A percentile compares a stretch with the other conserved stretches of the same genome.
phyloP scores from a whole-genome alignment of 257 asterid species.

The Solanum pinnatisectum region DNA sequence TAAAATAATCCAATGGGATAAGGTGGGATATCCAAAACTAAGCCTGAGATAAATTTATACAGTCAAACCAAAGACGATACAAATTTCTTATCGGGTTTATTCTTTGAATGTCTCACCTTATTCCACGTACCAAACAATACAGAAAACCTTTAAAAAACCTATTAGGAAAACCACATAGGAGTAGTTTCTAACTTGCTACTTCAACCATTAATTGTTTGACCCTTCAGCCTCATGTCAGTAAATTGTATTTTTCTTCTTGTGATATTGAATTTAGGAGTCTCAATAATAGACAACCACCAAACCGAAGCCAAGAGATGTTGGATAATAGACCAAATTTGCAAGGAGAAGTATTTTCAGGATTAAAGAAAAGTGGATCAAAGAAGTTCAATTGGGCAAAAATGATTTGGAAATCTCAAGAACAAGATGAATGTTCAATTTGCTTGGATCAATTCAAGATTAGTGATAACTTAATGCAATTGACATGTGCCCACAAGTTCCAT shows the following conservation, averaged over 20 bases:
- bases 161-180: too few species aligned
- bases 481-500: slow-evolving; percentile 67
- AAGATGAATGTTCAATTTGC: slow-evolving; percentile 70
- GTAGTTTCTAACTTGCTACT: background rate
- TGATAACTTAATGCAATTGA: slow-evolving; percentile 45
- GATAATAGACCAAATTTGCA: background rate
- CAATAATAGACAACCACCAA: background rate
- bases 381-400: slow-evolving; percentile 44
- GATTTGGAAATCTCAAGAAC: slow-evolving; percentile 49
- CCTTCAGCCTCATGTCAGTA: background rate
- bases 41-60: too few species aligned
- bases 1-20: too few species aligned
- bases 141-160: background rate
- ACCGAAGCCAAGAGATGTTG: background rate
- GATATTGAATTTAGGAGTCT: background rate
- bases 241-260: too few species aligned
- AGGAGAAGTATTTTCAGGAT: slow-evolving; percentile 5
- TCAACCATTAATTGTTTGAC: background rate
- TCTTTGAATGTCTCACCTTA: too few species aligned
- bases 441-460: slow-evolving; percentile 41
- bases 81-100: too few species aligned
- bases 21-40: background rate
- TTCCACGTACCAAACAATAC: background rate
- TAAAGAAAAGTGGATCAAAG: slow-evolving; percentile 36
- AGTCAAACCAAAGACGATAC: too few species aligned